phyloP scores from a whole-genome alignment of 805 yeast species.

The Phaffomyces opuntiae region DNA sequence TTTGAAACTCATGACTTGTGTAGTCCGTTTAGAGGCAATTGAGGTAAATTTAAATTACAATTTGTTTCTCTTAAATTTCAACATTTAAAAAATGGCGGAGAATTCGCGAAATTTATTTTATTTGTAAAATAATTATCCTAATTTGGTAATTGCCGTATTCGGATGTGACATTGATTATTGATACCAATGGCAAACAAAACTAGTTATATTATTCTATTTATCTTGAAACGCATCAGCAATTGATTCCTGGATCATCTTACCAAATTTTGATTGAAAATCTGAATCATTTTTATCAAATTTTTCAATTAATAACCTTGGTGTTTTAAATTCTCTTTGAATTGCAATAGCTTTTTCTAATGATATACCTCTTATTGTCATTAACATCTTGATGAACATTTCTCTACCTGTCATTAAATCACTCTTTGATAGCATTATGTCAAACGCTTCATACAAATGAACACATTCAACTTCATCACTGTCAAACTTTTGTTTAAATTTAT shows the following conservation, averaged over 20 bases:
- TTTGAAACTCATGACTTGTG: constrained; percentile 65
- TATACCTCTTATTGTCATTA: constrained; percentile 75
- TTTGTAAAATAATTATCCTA: not conserved
- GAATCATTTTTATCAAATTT: constrained; percentile 31
- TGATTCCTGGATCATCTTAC: constrained; percentile 22
- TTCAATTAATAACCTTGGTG: constrained; percentile 56
- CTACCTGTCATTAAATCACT: constrained; percentile 61
- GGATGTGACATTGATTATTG: no score
- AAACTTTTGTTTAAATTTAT: constrained; percentile 39
- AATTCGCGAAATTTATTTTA: not conserved
- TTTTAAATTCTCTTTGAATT: constrained; percentile 63
- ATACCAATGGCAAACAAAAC: not conserved
- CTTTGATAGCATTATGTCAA: constrained; percentile 65
- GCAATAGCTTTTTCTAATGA: constrained; percentile 79
- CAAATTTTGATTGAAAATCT: constrained; percentile 20
- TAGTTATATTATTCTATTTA: not conserved
- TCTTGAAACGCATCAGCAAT: constrained; percentile 13
- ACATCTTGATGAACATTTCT: constrained; percentile 68
- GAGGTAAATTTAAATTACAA: not conserved
- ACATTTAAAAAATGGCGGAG: not conserved
- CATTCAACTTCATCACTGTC: constrained; percentile 29
- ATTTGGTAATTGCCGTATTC: not conserved
- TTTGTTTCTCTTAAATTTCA: not conserved
- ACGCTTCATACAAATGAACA: constrained; percentile 44
- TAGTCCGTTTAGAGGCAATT: not conserved